Evolutionary conservation across 2,329 filamentous ascomycete species (phyloP), one percentile per base, ranked within the genome.

Genomic region (Penicillium occitanis): DNA sequence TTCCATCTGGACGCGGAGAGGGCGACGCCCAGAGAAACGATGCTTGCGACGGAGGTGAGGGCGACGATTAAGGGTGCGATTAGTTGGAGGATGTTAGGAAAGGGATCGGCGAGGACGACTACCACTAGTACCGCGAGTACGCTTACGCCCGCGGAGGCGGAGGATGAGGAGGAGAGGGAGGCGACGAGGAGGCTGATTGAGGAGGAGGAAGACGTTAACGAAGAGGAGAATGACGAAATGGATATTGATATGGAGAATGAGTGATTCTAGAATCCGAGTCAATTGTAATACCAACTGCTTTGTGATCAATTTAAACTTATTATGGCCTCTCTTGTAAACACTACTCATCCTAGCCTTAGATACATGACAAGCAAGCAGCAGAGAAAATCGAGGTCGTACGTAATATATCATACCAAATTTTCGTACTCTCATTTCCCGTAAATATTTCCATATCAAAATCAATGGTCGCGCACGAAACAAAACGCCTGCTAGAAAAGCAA

Each of bases 31-130:
- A 68, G 69, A 66, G 73, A 75, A 65, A 68, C 76, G 65, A 66
- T 69, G 59, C 66, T 78, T 60, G 75, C 76, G 50, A 75, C 76
- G 30, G 78, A 80, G 66, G 68, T 80, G 22, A 66, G 78, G 61
- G 69, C 74, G 33, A 71, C 71, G 50, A 73, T 79, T 51, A 77
- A 76, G 65, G 71, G 73, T 13, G 70, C 74, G 55, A 69, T 73
- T 14, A 61, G 68, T 50, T 78, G 76, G 76, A 62, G 53, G 68
- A 74, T 14, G 51, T 10, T 57, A 30, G 48, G 33, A 30, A 37
- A 60, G 64, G 72, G 60, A 72, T 71, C 0, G 73, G 77, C 40
- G 72, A 72, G 68, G 73, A 77, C 42, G 73, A 75, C 0, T 74
- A 17, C 53, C 17, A 48, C 46, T 55, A 73, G 70, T 17, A 74